Percentiles rank a stretch among this genome's conserved stretches.
These are phyloP conservation scores for Phyllosticta citribraziliensis DNA, from an alignment of 2,329 filamentous ascomycete species.

Conservation along the genomic window DNA sequence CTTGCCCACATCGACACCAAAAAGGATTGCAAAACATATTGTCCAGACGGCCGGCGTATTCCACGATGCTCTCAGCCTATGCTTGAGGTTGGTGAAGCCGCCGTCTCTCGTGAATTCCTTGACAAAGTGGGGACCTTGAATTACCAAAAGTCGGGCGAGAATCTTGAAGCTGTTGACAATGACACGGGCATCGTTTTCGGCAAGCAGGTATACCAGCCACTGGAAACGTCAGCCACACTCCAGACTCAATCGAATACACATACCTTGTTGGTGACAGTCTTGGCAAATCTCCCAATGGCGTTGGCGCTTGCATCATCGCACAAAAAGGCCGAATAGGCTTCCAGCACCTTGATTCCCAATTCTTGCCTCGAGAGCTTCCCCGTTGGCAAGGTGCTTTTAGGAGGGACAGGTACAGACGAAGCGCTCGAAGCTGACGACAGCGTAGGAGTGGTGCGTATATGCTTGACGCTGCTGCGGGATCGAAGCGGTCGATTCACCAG, in stretches of 20 bases:
- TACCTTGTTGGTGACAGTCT: constrained; percentile 91
- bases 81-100: constrained; percentile 77
- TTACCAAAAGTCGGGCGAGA: constrained; percentile 70
- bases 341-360: constrained; percentile 63
- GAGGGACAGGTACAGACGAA: constrained; percentile 9
- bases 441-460: constrained; percentile 20
- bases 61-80: constrained; percentile 81
- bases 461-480: constrained; percentile 23
- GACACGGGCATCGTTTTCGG: constrained; percentile 74
- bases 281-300: constrained; percentile 78
- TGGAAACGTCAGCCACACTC: constrained; percentile 20
- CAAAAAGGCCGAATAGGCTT: constrained; percentile 67
- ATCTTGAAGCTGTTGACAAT: constrained; percentile 75
- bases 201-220: constrained; percentile 87
- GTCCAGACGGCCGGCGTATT: constrained; percentile 75
- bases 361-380: constrained; percentile 50
- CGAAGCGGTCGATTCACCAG: constrained; percentile 26
- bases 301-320: constrained; percentile 60
- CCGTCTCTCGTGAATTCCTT: constrained; percentile 83
- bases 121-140: constrained; percentile 71
- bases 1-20: constrained; percentile 69
- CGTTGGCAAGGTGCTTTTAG: background rate
- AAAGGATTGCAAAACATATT: constrained; percentile 78
- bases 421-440: constrained; percentile 20
- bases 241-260: constrained; percentile 19